phyloP scores from a whole-genome alignment of 192 early-diverging fungal genomes.

The Entomortierella beljakovae region DNA sequence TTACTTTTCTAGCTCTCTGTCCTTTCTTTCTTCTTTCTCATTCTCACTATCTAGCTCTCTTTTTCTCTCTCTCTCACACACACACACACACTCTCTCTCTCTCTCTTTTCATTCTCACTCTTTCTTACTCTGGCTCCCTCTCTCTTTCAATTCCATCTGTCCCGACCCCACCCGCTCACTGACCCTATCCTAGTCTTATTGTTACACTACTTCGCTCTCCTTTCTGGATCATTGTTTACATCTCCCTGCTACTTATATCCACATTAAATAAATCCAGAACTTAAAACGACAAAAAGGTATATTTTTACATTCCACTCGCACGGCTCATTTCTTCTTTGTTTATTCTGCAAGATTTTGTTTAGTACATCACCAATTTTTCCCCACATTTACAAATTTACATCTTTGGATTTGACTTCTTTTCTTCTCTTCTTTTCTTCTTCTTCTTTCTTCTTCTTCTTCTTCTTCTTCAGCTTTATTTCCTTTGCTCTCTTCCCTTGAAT shows the following conservation, averaged over 20 bases:
- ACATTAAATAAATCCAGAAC: no score
- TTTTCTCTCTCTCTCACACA: not conserved
- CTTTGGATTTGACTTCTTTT: no score
- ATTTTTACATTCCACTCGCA: no score
- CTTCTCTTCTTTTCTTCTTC: not conserved
- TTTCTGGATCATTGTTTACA: no score
- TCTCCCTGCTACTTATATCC: no score
- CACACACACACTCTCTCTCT: constrained; percentile 1
- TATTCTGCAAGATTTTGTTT: no score
- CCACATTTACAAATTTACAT: no score
- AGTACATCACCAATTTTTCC: no score
- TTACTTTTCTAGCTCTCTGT: not conserved
- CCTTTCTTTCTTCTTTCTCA: not conserved
- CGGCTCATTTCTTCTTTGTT: no score
- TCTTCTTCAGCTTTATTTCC: not conserved
- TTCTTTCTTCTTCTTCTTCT: not conserved
- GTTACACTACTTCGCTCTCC: not conserved
- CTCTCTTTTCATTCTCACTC: no score
- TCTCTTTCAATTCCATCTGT: not conserved
- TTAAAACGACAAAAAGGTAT: no score
- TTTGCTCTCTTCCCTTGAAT: not conserved
- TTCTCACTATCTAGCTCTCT: not conserved
- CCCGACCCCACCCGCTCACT: not conserved
- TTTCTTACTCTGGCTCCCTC: no score
- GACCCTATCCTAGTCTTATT: not conserved